Conservation (phyloP, 192 early-diverging fungal species). For the Linnemannia elongata region DNA sequence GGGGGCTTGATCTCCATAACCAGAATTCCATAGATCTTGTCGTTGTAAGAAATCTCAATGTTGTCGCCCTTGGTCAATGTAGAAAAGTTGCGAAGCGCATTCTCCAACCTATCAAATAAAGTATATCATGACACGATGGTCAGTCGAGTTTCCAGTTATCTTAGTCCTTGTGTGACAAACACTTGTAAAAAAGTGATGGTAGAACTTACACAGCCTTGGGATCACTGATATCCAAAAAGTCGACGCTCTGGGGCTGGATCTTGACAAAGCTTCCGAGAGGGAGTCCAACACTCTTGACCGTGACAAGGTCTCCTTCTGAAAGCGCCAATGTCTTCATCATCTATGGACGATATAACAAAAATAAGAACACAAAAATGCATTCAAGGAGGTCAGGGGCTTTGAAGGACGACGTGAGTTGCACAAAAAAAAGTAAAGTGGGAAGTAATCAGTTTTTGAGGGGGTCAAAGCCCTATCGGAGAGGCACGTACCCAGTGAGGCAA, state of each 20-base stretch:
- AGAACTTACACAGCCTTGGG: conserved; percentile 90
- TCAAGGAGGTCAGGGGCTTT: conserved; percentile 2
- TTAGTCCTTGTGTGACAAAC: conserved; percentile 60
- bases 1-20: conserved; percentile 92
- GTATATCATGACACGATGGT: neutral
- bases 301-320: conserved; percentile 81
- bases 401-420: neutral
- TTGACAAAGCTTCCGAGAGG: conserved; percentile 91
- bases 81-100: conserved; percentile 91
- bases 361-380: neutral
- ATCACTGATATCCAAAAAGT: conserved; percentile 98
- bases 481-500: conserved; percentile 91
- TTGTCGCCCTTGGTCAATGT: conserved; percentile 94
- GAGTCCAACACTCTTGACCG: conserved; percentile 83
- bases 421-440: neutral
- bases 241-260: conserved; percentile 96
- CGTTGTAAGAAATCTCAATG: conserved; percentile 94
- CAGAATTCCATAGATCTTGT: conserved; percentile 86
- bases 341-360: conserved; percentile 50
- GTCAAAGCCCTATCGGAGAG: neutral
- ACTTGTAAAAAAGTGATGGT: conserved; percentile 65
- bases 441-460: neutral
- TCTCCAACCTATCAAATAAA: conserved; percentile 77
- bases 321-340: conserved; percentile 94
- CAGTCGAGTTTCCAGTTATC: conserved; percentile 61